phyloP scores from a whole-genome alignment of 2,329 filamentous ascomycete genomes.

The Atkinsonella hypoxylon region DNA sequence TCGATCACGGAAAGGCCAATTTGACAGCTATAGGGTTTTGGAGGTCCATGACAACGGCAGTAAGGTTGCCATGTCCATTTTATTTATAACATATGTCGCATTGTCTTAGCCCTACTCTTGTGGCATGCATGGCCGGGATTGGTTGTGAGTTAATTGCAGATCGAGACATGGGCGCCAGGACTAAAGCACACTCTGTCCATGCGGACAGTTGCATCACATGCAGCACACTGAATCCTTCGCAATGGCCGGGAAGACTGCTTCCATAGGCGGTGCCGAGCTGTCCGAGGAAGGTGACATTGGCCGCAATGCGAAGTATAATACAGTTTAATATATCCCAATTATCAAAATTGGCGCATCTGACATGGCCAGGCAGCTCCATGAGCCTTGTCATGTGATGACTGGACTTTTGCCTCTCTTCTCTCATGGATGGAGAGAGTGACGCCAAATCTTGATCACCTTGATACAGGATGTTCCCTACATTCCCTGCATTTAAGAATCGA shows the following conservation, averaged over 20 bases:
- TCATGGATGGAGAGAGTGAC: too few relatives aligned
- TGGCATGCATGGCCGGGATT: neutral
- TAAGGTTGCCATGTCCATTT: neutral
- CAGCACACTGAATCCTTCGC: neutral
- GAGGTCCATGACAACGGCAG: neutral
- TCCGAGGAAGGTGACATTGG: conserved; percentile 7
- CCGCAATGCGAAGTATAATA: neutral
- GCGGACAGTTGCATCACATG: neutral
- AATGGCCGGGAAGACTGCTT: neutral
- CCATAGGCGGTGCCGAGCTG: neutral
- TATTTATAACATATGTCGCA: neutral
- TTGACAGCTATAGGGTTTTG: neutral
- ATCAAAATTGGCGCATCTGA: neutral
- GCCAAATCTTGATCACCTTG: too few relatives aligned
- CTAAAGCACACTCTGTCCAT: neutral
- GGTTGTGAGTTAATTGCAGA: neutral
- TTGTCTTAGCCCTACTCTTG: neutral
- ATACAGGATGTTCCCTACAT: too few relatives aligned
- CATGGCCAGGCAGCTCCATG: neutral
- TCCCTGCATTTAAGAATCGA: too few relatives aligned
- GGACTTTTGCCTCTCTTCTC: neutral
- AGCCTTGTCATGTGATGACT: neutral
- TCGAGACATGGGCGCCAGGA: conserved; percentile 6
- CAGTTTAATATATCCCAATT: neutral
- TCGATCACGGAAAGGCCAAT: neutral